Base-by-base conservation (phyloP, 208 protist species). In the Ichthyophonus hoferi region DNA sequence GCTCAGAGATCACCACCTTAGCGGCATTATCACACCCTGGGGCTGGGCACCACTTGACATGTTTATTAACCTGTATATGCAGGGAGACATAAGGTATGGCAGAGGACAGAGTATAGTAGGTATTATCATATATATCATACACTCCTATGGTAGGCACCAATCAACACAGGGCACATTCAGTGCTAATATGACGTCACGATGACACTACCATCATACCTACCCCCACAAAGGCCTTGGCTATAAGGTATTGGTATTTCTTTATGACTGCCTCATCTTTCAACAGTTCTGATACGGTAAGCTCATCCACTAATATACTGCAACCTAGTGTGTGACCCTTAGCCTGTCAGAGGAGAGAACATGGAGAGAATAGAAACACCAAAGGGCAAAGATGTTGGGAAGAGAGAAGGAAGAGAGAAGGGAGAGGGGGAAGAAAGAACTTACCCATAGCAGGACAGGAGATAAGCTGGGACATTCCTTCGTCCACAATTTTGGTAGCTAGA, bases 31-130 rank as follows among this genome's bases (percentile, higher is more conserved):
- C 87, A 90, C 91, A 94, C 31, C 43, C 79, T 24, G 91, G 43
- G 2, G 91, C 85, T 17, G 91, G 89, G 86, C 92, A 94, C 92
- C 91, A 93, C 85, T 87, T 58, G 37, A 92, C 12, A 40, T 39
- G 33, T 86, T 85, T 87, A 76, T 91, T 89, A 2, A 24, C 42
- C 38, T 89, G 86, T 24, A 12, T n/a, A n/a, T n/a, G n/a, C n/a
- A n/a, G n/a, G n/a, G n/a, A n/a, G n/a, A n/a, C n/a, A n/a, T n/a
- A n/a, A n/a, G n/a, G n/a, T n/a, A n/a, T n/a, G n/a, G n/a, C n/a
- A n/a, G n/a, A n/a, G n/a, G n/a, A n/a, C n/a, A n/a, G n/a, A n/a
- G n/a, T n/a, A n/a, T n/a, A n/a, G n/a, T n/a, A n/a, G n/a, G n/a
- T n/a, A n/a, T n/a, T n/a, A n/a, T n/a, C n/a, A n/a, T n/a, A n/a